Evolutionary conservation across 352 stramenopile species (phyloP), one percentile per base, ranked within the genome.

Genomic region (Plasmopara halstedii): DNA sequence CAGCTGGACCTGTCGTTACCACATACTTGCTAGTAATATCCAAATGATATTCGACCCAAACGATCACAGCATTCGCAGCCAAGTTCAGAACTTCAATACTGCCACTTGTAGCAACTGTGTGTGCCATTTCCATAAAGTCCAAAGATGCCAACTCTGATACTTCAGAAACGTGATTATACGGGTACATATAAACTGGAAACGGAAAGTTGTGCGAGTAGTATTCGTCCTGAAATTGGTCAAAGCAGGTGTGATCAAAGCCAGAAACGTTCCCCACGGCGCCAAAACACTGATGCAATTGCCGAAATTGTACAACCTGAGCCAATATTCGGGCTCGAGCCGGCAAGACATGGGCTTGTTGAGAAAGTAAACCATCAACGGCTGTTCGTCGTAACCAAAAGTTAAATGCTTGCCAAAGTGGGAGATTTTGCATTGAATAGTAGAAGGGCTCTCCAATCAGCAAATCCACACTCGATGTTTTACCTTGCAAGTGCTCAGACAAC

Each of bases 341-440:
- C 9, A 91, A 20, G 14, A 88, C 56, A 5, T 64, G 41, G 6
- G 73, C 73, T 13, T 73, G 53, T 0, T 54, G 39, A 8, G 59
- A 31, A 13, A 91, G 26, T 7, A 83, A 44, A 4, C 38, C 31
- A 14, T 65, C 46, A 10, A 89, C 62, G 2, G 73, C 74, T 6
- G 74, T 74, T 5, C 79, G 71, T 8, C 76, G 73, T 10, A 88
- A 56, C 79, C 79, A 91, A 42, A 87, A 91, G 74, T 91, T 91
- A 53, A 87, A 73, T 19, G 76, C 73, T 37, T 88, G 72, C 79
- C 79, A 91, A 0, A 88, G 58, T 23, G 76, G 73, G 8, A 91
- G 58, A 48, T 88, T 91, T 60, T 91, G 79, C 79, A 91, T 91
- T 39, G 76, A 75, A 55, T 91, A 91, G 70, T 87, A 91, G 45